Evolutionary conservation across 1,284 basidiomycete genomes (phyloP).

Genomic region (Sphagnurus paluster): DNA sequence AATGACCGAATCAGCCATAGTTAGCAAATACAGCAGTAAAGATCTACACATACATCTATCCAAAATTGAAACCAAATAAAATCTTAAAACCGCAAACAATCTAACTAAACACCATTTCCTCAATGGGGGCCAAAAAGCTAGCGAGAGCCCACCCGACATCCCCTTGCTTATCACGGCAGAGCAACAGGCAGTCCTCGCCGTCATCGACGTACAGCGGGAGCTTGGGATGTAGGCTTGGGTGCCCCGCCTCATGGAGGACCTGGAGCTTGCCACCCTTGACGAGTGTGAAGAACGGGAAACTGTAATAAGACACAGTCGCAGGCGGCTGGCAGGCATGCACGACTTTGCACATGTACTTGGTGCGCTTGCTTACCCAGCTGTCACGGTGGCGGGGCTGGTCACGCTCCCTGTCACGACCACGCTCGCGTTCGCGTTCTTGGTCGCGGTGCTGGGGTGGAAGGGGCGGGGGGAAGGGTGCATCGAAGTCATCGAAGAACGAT

Average conservation of each 20-base stretch:
- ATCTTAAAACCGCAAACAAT: background rate
- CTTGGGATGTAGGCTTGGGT: slow-evolving; percentile 67
- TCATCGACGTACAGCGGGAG: slow-evolving; percentile 77
- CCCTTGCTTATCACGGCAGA: slow-evolving; percentile 51
- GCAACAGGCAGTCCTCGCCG: slow-evolving; percentile 75
- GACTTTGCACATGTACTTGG: slow-evolving; percentile 64
- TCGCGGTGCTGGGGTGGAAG: slow-evolving; percentile 14
- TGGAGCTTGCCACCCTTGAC: slow-evolving; percentile 59
- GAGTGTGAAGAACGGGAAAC: slow-evolving; percentile 72
- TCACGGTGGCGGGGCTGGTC: slow-evolving; percentile 34
- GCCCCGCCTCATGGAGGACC: slow-evolving; percentile 73
- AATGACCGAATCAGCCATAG: too few relatives aligned
- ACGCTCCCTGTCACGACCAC: too few relatives aligned
- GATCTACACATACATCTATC: background rate
- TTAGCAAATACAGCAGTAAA: too few relatives aligned
- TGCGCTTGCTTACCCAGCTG: slow-evolving; percentile 44
- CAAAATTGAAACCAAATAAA: background rate
- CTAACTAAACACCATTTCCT: slow-evolving; percentile 18
- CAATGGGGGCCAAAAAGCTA: slow-evolving; percentile 70
- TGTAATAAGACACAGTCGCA: slow-evolving; percentile 61
- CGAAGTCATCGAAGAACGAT: slow-evolving; percentile 17
- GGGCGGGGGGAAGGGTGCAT: slow-evolving; percentile 19
- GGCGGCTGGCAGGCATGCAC: slow-evolving; percentile 69
- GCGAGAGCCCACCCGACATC: slow-evolving; percentile 78
- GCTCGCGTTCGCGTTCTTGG: slow-evolving; percentile 21